Percentiles rank a stretch among this genome's conserved stretches.
Conservation (phyloP, 352 stramenopile genomes). For the Achlya hypogyna region DNA sequence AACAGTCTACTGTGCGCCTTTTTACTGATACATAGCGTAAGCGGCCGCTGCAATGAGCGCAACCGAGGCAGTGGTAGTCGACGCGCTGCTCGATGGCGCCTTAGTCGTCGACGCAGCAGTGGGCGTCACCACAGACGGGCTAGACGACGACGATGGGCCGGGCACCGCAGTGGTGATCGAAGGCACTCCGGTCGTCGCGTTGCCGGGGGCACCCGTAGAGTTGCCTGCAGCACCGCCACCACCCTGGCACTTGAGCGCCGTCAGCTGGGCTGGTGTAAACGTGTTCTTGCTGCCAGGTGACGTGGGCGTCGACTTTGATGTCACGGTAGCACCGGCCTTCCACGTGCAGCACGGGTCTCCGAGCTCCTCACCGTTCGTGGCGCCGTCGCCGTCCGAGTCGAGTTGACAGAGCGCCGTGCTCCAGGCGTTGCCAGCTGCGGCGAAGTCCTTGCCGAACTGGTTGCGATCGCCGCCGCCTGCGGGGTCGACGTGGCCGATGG, state of each 20-base stretch:
- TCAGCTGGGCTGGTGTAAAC: slow-evolving; percentile 34
- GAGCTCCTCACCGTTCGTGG: slow-evolving; percentile 78
- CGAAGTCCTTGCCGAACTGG: slow-evolving; percentile 58
- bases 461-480: slow-evolving; percentile 41
- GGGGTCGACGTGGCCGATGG: slow-evolving; percentile 49
- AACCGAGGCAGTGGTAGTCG: no score
- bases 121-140: no score
- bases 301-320: not conserved
- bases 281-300: slow-evolving; percentile 25
- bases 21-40: no score
- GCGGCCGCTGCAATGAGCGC: no score
- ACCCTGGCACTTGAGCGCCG: slow-evolving; percentile 26
- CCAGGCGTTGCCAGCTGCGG: slow-evolving; percentile 37
- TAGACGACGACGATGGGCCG: no score
- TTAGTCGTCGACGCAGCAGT: no score
- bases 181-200: not conserved
- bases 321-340: slow-evolving; percentile 20
- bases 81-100: no score
- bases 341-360: slow-evolving; percentile 78
- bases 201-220: not conserved
- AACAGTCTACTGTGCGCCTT: no score
- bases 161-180: no score
- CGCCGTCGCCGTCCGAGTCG: slow-evolving; percentile 73
- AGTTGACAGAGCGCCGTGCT: slow-evolving; percentile 39
- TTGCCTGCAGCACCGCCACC: not conserved